These are phyloP conservation scores for Pythium diclinum DNA, from an alignment of 352 stramenopile species.

Conservation along the genomic window DNA sequence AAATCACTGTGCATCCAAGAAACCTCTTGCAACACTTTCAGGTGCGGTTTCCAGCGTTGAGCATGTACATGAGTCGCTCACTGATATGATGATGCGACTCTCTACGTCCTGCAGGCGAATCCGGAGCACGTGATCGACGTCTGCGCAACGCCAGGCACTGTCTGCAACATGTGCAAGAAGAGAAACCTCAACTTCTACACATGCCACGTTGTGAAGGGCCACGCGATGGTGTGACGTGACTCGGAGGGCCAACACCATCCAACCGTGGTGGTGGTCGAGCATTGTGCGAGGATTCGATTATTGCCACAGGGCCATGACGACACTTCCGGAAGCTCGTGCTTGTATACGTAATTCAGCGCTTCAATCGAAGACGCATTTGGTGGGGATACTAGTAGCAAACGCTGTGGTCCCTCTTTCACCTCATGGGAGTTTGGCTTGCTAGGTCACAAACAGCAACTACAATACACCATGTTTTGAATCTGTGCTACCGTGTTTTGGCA, in stretches of 20 bases:
- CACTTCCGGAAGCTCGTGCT: not conserved
- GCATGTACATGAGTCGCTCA: not conserved
- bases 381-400: not conserved
- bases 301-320: too few relatives aligned
- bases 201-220: slow-evolving; percentile 71
- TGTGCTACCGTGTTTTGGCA: not conserved
- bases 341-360: not conserved
- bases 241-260: too few relatives aligned
- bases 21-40: slow-evolving; percentile 57
- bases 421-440: too few relatives aligned
- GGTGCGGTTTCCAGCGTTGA: slow-evolving; percentile 26
- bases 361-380: not conserved
- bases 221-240: slow-evolving; percentile 57
- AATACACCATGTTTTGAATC: not conserved
- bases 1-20: slow-evolving; percentile 40
- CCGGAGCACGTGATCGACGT: slow-evolving; percentile 77
- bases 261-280: too few relatives aligned
- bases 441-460: not conserved
- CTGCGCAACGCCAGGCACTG: slow-evolving; percentile 32
- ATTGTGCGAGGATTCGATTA: too few relatives aligned
- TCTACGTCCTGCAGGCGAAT: slow-evolving; percentile 39
- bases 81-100: not conserved
- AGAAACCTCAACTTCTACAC: slow-evolving; percentile 48
- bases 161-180: slow-evolving; percentile 46
- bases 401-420: not conserved